phyloP scores from a whole-genome alignment of 768 basidiomycete species.

The Suillus discolor region DNA sequence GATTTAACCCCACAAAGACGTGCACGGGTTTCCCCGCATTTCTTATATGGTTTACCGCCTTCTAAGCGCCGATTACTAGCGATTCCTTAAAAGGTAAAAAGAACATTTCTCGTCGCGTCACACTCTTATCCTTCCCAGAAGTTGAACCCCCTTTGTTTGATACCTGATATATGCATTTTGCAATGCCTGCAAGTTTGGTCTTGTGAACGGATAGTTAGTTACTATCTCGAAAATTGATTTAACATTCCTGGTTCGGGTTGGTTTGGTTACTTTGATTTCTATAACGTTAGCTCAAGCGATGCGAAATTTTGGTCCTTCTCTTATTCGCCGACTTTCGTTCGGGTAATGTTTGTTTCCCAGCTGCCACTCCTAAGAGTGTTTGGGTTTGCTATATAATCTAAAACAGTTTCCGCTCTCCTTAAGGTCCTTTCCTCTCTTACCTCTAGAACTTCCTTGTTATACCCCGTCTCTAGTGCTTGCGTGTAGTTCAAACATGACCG shows the following conservation, averaged over 20 bases:
- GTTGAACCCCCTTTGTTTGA: background rate
- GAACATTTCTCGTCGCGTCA: background rate
- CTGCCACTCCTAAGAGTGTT: background rate
- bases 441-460: background rate
- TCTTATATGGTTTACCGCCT: background rate
- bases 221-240: background rate
- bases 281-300: too few species aligned
- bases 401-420: background rate
- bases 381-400: conserved; percentile 25
- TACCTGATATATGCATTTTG: background rate
- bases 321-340: background rate
- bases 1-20: conserved; percentile 16
- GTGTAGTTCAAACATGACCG: conserved; percentile 24
- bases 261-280: background rate
- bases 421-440: conserved; percentile 2
- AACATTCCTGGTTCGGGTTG: background rate
- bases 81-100: background rate
- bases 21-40: conserved; percentile 10
- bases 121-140: background rate
- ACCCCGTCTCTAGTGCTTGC: conserved; percentile 6
- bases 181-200: background rate
- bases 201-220: too few species aligned
- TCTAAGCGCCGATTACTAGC: background rate
- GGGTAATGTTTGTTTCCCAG: conserved; percentile 8
- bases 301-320: background rate